Base-by-base conservation (phyloP, 1,284 basidiomycete genomes). In the Moniliella sp. region DNA sequence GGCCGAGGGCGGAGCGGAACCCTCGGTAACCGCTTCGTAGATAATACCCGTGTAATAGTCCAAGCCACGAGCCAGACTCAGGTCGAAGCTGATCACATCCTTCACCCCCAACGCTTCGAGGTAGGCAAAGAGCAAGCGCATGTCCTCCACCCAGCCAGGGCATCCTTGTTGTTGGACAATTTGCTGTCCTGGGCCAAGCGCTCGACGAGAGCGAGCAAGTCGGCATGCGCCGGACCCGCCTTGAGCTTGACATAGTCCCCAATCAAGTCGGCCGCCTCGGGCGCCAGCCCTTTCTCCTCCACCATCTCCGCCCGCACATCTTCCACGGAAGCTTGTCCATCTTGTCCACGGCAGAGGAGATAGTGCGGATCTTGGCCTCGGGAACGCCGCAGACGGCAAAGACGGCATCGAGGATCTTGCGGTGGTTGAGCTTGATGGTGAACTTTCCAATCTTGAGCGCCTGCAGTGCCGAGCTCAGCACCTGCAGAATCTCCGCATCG, bases 21-120 rank as follows among this genome's bases (percentile, higher is more conserved):
- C 80, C 50, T 81, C 81, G 15, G 83, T 80, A 48, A 84, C 72
- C 25, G 83, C 91, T 64, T 99, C 91, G 66, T 93, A 94, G 61
- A 97, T 97, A 54, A 99, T 75, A 25, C 91, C 88, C 1, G 88
- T 97, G 65, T 99, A 94, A 65, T 97, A 97, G 63, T 97, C 91
- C 21, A 97, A 70, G 15, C 88, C 88, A 19, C 91, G 75, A 5
- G 91, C 91, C 14, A 97, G 72, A 5, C 82, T 88, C 48, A 97
- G 72, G 63, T 97, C 88, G 59, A 99, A 94, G 5, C 81, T 86
- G 55, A 94, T 52, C 15, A 42, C 39, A 57, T 77, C 71, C n/a
- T 76, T 52, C 15, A 86, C 72, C 23, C 72, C 71, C 63, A 82
- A 93, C 1, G 80, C 73, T 26, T 73, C 68, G 10, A 97, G 71